Base-by-base conservation (phyloP, 2,329 filamentous ascomycete genomes). In the Colletotrichum sansevieriae region DNA sequence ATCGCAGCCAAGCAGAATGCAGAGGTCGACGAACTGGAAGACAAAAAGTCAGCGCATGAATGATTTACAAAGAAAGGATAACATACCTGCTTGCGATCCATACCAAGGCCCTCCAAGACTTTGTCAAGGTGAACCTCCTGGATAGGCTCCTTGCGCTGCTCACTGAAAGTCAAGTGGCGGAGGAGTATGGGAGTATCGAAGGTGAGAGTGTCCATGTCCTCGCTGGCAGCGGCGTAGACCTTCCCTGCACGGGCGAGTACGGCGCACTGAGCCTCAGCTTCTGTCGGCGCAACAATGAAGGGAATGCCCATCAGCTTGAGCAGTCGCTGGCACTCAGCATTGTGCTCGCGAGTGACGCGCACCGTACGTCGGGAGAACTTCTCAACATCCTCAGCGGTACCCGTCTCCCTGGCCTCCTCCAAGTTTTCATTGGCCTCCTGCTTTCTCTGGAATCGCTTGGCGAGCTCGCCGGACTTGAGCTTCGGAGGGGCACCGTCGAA, bases 171-270 rank as follows among this genome's bases (percentile, higher is more conserved):
- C 71, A 99, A 87, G 81, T 99, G 95, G 57, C 96, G 88, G 72
- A 99, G 83, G 54, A 99, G 83, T 68, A 99, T 95, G 0, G 96
- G 96, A 59, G 95, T 87, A 75, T 98, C 90, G 80, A 99, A 99
- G 76, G 95, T 98, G 63, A 99, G 84, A 0, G 96, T 99, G 77
- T 99, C 96, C 96, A 99, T 99, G 81, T 99, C 96, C 82, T 99
- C 96, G 72, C 93, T 97, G 3, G 96, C 96, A 20, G 96, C 96
- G 3, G 95, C 96, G 78, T 97, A 99, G 59, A 99, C 96, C 82
- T 98, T 98, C 43, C 94, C 95, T 5, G 93, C 95, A 70, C 92
- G 87, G 1, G 96, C 96, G 70, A 99, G 85, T 46, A 91, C 92
- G 3, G 96, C 96, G 78, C 96, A 99, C 79, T 99, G 96, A 2